These are phyloP conservation scores for Termitomyces sp. DNA, from an alignment of 768 basidiomycete species.

Conservation along the genomic window DNA sequence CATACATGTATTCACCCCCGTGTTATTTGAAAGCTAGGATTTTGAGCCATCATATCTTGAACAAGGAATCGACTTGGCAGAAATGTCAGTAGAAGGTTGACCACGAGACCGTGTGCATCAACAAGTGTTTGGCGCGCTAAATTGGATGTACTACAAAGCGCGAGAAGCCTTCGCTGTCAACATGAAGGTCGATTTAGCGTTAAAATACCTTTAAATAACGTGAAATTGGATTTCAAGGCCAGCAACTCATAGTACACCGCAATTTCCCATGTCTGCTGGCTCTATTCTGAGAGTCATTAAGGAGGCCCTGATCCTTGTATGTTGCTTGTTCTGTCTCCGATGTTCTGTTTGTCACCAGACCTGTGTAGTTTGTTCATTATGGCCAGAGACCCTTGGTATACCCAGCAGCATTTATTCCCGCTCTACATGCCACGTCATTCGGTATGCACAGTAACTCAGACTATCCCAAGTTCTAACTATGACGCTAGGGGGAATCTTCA, in stretches of 20 bases:
- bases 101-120: not conserved
- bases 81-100: not conserved
- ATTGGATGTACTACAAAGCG: too few species aligned
- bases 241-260: not conserved
- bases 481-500: not conserved
- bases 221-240: not conserved
- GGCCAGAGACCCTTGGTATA: constrained; percentile 14
- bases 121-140: not conserved
- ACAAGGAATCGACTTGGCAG: not conserved
- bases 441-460: not conserved
- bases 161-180: too few species aligned
- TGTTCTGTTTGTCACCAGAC: not conserved
- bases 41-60: not conserved
- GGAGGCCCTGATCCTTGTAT: not conserved
- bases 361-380: constrained; percentile 8
- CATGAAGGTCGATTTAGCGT: not conserved
- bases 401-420: constrained; percentile 8
- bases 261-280: not conserved
- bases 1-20: not conserved
- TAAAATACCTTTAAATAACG: not conserved
- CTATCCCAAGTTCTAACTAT: not conserved
- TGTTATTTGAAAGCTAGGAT: not conserved
- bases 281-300: not conserved
- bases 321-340: not conserved
- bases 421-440: not conserved